These are phyloP conservation scores for Penicillium turbatum DNA, from an alignment of 495 filamentous ascomycete species.

Conservation along the genomic window DNA sequence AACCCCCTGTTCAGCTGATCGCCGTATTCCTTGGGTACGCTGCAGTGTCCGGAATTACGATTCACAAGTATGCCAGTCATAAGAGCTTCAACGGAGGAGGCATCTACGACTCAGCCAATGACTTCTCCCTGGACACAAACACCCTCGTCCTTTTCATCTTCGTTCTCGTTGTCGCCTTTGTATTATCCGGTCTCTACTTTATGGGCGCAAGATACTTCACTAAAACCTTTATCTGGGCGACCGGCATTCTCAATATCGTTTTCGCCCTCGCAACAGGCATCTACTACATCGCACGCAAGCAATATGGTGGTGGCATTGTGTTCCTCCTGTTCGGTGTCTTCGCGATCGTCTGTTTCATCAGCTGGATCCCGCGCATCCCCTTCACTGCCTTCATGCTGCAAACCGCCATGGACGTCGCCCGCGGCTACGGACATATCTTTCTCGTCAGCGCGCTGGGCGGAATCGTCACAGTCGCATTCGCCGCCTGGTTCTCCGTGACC, in stretches of 20 bases:
- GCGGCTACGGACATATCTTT: conserved; percentile 79
- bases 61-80: conserved; percentile 68
- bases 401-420: conserved; percentile 80
- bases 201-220: conserved; percentile 73
- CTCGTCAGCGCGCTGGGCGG: conserved; percentile 78
- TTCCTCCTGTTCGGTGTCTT: conserved; percentile 79
- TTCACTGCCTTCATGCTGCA: conserved; percentile 88
- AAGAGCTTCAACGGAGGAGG: conserved; percentile 66
- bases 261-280: conserved; percentile 65
- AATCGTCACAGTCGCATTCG: conserved; percentile 66
- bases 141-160: conserved; percentile 82
- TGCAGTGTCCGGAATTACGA: conserved; percentile 69
- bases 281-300: conserved; percentile 60
- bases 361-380: conserved; percentile 82
- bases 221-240: conserved; percentile 87
- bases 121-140: conserved; percentile 70
- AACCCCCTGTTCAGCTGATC: conserved; percentile 52
- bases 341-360: conserved; percentile 72
- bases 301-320: conserved; percentile 79
- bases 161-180: conserved; percentile 64
- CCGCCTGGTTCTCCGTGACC: conserved; percentile 60
- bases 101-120: conserved; percentile 63
- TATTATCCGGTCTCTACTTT: conserved; percentile 73
- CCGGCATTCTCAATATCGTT: conserved; percentile 64
- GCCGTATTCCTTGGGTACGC: conserved; percentile 69